Conservation (phyloP, 2,329 filamentous ascomycete species). For the Botrytis cinerea region DNA sequence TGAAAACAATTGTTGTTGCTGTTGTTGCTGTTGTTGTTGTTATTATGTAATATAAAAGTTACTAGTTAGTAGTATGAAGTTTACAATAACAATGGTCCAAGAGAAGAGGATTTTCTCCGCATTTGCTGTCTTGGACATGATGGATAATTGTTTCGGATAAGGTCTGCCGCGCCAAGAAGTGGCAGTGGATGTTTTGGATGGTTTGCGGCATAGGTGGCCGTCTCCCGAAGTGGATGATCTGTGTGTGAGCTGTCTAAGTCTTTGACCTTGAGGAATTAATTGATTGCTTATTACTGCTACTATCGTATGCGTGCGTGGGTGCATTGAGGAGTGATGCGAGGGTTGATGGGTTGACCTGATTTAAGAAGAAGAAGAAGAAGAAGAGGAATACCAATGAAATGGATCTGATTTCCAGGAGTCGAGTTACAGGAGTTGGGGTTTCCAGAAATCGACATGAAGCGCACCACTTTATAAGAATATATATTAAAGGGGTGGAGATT, state of each 20-base stretch:
- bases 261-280: neutral
- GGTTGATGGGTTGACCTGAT: neutral
- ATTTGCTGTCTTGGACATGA: neutral
- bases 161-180: neutral
- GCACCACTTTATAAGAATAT: slow-evolving; percentile 9
- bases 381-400: neutral
- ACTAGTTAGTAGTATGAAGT: neutral
- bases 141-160: neutral
- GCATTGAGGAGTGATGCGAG: neutral
- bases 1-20: neutral
- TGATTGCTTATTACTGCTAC: neutral
- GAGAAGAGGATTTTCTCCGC: neutral
- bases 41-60: neutral
- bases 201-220: slow-evolving; percentile 4
- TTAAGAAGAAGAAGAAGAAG: neutral
- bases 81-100: neutral
- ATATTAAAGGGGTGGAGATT: neutral
- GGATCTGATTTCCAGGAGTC: neutral
- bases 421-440: too few species aligned
- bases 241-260: neutral
- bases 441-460: neutral
- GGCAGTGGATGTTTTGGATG: neutral
- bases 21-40: neutral
- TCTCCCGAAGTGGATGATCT: neutral
- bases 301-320: neutral